Percentiles rank a stretch among this genome's conserved stretches.
Conservation (phyloP, 805 yeast genomes). For the Blastobotrys muscicola region DNA sequence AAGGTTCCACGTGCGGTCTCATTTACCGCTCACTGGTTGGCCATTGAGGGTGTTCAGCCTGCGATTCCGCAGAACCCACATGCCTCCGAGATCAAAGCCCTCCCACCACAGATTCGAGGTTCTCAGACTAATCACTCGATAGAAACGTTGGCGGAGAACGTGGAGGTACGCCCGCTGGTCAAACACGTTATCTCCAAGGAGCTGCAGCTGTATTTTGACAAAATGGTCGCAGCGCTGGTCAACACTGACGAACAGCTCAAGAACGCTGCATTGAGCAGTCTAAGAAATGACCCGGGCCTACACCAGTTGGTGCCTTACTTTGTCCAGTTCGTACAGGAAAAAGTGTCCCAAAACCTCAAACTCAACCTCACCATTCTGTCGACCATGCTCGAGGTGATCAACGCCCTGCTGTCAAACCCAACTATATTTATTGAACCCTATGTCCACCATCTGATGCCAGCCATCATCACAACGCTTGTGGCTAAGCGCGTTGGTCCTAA, state of each 20-base stretch:
- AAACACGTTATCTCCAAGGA: constrained; percentile 94
- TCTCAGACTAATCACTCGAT: constrained; percentile 60
- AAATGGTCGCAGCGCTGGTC: constrained; percentile 70
- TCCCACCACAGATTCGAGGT: constrained; percentile 76
- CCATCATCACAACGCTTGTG: constrained; percentile 75
- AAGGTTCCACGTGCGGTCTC: constrained; percentile 88
- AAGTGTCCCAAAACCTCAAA: constrained; percentile 77
- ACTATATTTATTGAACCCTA: constrained; percentile 90
- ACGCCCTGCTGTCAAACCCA: constrained; percentile 72
- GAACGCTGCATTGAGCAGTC: constrained; percentile 73
- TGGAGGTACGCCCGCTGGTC: constrained; percentile 77
- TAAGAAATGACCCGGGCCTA: constrained; percentile 87
- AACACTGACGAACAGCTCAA: constrained; percentile 40
- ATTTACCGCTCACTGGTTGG: constrained; percentile 89
- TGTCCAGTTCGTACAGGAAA: constrained; percentile 93
- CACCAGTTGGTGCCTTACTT: constrained; percentile 96
- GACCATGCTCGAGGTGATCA: constrained; percentile 82
- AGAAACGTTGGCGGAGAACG: constrained; percentile 38
- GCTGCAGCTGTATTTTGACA: constrained; percentile 85
- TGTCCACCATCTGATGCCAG: constrained; percentile 95
- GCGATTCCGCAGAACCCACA: constrained; percentile 94
- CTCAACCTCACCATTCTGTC: constrained; percentile 52
- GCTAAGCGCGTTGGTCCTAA: constrained; percentile 76
- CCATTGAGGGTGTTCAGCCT: constrained; percentile 98
- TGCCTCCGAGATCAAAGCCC: constrained; percentile 56